Evolutionary conservation across 1,284 basidiomycete species (phyloP).

Genomic region (Leccinum subspadiceum): DNA sequence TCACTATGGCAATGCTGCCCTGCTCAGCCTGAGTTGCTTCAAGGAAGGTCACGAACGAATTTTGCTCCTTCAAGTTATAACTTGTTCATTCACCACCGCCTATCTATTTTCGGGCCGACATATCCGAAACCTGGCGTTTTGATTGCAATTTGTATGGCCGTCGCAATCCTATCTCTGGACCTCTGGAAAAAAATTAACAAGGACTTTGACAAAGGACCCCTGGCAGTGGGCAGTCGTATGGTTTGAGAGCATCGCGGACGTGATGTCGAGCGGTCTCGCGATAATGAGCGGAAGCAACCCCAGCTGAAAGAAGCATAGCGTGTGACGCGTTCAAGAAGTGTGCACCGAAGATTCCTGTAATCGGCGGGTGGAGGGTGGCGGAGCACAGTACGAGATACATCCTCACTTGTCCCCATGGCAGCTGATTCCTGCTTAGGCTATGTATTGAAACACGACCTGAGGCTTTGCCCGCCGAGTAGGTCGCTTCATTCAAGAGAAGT

Average conservation of each 20-base stretch:
- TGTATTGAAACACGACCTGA: background rate
- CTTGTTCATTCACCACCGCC: background rate
- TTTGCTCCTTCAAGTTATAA: background rate
- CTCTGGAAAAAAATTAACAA: too few species aligned
- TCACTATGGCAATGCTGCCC: too few species aligned
- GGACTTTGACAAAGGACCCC: background rate
- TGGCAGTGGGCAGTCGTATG: background rate
- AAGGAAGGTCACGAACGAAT: background rate
- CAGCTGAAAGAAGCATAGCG: background rate
- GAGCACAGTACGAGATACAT: background rate
- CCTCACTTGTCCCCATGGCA: background rate
- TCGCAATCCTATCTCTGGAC: background rate
- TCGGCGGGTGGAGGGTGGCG: background rate
- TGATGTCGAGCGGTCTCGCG: background rate
- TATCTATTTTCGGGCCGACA: background rate
- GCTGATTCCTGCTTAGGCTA: background rate
- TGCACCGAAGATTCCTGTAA: background rate
- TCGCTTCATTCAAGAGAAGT: background rate
- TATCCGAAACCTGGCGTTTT: background rate
- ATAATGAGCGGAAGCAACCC: background rate
- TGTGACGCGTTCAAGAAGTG: background rate
- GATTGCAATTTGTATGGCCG: background rate
- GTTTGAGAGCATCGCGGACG: background rate
- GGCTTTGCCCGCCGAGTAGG: background rate
- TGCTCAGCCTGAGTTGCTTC: too few species aligned